Evolutionary conservation across 2,329 filamentous ascomycete genomes (phyloP).

Genomic region (Septoria linicola): DNA sequence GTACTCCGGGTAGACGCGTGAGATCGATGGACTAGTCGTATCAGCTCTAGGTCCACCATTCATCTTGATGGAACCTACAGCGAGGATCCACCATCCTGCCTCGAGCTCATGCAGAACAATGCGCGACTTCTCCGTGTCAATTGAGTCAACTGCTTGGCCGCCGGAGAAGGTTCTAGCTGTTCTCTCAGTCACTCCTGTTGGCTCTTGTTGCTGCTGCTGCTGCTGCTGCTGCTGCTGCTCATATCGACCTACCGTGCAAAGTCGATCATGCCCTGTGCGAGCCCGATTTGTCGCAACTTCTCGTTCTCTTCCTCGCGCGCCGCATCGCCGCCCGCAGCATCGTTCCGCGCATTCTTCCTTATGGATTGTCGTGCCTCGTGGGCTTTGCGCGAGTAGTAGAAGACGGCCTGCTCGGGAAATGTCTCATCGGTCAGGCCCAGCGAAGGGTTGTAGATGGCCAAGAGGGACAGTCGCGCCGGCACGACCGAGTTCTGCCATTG

Average conservation of each 20-base stretch:
- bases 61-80: conserved; percentile 58
- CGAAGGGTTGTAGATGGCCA: conserved; percentile 92
- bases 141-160: conserved; percentile 71
- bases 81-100: conserved; percentile 90
- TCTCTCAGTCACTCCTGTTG: conserved; percentile 30
- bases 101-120: conserved; percentile 87
- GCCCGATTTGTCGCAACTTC: conserved; percentile 84
- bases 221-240: no score
- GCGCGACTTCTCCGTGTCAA: conserved; percentile 87
- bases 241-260: conserved; percentile 64
- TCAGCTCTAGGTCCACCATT: conserved; percentile 18
- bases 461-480: conserved; percentile 83
- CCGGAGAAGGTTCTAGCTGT: conserved; percentile 68
- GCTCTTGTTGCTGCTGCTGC: background rate
- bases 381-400: conserved; percentile 67
- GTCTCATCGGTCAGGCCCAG: conserved; percentile 72
- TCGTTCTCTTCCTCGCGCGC: conserved; percentile 71
- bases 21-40: conserved; percentile 69
- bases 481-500: conserved; percentile 31
- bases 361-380: conserved; percentile 31
- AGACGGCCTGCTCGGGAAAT: conserved; percentile 80
- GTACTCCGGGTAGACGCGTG: conserved; percentile 63
- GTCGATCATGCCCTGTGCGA: conserved; percentile 93
- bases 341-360: conserved; percentile 32
- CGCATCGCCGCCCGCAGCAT: conserved; percentile 38